Base-by-base conservation (phyloP, 352 stramenopile species). In the Hyaloperonospora arabidopsidis region DNA sequence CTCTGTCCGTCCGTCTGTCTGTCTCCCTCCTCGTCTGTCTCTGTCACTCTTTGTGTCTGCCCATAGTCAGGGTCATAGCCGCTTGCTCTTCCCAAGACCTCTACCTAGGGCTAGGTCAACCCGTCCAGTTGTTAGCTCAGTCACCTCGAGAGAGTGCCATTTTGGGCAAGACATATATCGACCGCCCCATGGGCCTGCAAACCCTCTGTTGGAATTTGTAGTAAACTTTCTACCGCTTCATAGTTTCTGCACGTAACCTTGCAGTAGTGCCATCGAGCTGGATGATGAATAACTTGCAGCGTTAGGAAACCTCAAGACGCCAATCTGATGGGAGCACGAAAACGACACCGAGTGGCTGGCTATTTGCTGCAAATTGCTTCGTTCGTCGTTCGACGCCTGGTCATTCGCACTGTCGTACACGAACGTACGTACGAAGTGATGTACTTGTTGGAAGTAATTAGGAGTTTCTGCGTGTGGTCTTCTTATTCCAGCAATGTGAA, bases 281-380 rank as follows among this genome's bases (percentile, higher is more conserved):
- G n/a, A 59, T 59, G 25, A 8, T 32, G 25, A 32, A 8, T 8
- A 32, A 32, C 25, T 32, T 4, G 8, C 25, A 32, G 8, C 25
- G 25, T 8, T 8, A 32, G 8, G 25, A 32, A 4, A 8, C 25
- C 25, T 32, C 25, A 32, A 32, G 25, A 10, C 25, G 52, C 57
- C 57, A 63, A 69, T 69, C 61, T 69, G 61, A 69, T 69, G 49
- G 52, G 61, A 61, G 51, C 48, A 48, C 23, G 36, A 39, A 22
- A 69, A 44, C 65, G 57, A 65, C 47, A 48, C 15, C 23, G 39
- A 40, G 43, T n/a, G 28, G 10, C 38, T 47, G 34, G 15, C 21
- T 15, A 34, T 23, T 35, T 17, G 25, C 25, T 50, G 39, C 35
- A 41, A 18, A 41, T n/a, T 18, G 10, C 36, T 41, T 15, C 8